These are phyloP conservation scores for Penicillium herquei DNA, from an alignment of 495 filamentous ascomycete species.

Conservation along the genomic window DNA sequence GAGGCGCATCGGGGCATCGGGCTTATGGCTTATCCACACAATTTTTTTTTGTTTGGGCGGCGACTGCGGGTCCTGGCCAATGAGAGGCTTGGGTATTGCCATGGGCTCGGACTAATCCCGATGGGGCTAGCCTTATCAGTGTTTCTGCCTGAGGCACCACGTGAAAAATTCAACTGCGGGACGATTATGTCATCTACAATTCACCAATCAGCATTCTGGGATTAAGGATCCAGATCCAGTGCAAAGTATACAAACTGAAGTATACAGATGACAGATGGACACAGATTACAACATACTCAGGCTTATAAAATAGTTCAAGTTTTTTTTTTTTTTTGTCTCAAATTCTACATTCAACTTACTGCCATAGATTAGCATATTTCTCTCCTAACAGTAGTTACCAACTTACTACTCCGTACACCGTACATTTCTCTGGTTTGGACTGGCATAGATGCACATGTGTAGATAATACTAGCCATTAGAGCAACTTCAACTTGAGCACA, in stretches of 20 bases:
- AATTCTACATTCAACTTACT: no score
- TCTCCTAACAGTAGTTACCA: no score
- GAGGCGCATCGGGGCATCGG: conserved; percentile 5
- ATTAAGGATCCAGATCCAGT: neutral
- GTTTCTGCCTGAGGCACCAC: neutral
- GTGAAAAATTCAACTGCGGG: conserved; percentile 1
- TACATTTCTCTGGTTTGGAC: no score
- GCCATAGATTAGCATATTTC: no score
- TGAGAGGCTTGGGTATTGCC: conserved; percentile 6
- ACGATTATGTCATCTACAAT: neutral
- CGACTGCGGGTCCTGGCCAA: conserved; percentile 13
- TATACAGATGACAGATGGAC: no score
- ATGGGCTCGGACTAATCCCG: conserved; percentile 9
- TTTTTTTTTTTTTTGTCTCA: no score
- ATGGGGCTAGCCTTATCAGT: conserved; percentile 17
- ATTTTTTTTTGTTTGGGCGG: conserved; percentile 29
- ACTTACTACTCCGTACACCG: no score
- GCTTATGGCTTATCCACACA: conserved; percentile 19
- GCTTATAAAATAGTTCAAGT: no score
- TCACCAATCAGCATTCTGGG: neutral
- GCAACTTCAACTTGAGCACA: no score
- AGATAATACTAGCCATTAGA: no score
- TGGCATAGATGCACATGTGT: no score
- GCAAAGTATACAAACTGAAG: neutral
- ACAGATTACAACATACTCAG: no score